Conservation (phyloP, 495 filamentous ascomycete species). For the Cetradonia linearis region DNA sequence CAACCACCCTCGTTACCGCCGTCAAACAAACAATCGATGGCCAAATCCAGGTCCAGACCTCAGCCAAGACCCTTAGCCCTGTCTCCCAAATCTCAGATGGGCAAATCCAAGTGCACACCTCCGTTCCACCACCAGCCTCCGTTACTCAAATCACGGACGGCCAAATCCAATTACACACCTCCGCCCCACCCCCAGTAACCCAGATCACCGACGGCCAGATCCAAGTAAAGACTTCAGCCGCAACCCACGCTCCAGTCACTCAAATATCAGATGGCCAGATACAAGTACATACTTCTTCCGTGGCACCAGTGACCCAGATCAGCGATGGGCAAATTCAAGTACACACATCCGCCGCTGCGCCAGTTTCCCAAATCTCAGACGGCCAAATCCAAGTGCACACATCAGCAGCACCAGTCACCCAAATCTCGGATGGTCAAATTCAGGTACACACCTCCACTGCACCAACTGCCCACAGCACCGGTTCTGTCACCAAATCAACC, state of each 20-base stretch:
- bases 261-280: conserved; percentile 6
- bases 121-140: background rate
- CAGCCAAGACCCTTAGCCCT: background rate
- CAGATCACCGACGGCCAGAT: background rate
- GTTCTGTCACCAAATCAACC: background rate
- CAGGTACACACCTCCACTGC: conserved; percentile 1
- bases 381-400: conserved; percentile 1
- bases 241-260: background rate
- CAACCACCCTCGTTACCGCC: conserved; percentile 1
- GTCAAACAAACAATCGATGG: conserved; percentile 8
- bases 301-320: background rate
- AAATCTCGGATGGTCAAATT: conserved; percentile 9
- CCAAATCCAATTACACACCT: background rate
- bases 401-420: background rate
- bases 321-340: background rate
- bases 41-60: conserved; percentile 1
- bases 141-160: conserved; percentile 7
- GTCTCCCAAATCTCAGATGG: conserved; percentile 4
- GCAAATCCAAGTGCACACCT: background rate
- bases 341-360: background rate
- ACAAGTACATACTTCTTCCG: background rate
- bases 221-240: background rate
- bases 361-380: background rate
- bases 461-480: background rate
- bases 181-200: background rate